These are phyloP conservation scores for Pseudomassariella vexata DNA, from an alignment of 2,329 filamentous ascomycete genomes.

Conservation along the genomic window DNA sequence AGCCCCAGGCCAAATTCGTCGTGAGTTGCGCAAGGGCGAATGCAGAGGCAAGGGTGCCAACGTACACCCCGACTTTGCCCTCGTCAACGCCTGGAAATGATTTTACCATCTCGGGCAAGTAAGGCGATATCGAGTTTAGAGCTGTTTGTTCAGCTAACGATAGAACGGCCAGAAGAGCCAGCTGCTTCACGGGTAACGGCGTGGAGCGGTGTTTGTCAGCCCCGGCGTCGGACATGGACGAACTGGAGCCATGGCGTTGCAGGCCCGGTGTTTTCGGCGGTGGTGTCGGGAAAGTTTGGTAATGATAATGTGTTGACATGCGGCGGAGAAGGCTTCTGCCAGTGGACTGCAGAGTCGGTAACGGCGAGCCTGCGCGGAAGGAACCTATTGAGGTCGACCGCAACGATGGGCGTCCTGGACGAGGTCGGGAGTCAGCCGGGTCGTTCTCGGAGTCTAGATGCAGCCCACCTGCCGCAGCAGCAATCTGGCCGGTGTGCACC, in stretches of 20 bases:
- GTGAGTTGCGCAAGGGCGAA: slow-evolving; percentile 90
- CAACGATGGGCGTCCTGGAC: slow-evolving; percentile 7
- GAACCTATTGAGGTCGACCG: slow-evolving; percentile 20
- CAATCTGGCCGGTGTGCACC: too few species aligned
- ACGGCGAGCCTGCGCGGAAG: slow-evolving; percentile 25
- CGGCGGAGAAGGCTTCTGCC: slow-evolving; percentile 17
- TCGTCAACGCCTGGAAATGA: slow-evolving; percentile 75
- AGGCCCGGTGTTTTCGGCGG: slow-evolving; percentile 61
- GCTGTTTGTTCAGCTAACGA: slow-evolving; percentile 93
- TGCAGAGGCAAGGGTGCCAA: slow-evolving; percentile 81
- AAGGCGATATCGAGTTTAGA: slow-evolving; percentile 92
- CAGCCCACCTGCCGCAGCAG: too few species aligned
- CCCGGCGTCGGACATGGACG: slow-evolving; percentile 20
- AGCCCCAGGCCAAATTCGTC: slow-evolving; percentile 90
- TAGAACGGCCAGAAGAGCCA: slow-evolving; percentile 79
- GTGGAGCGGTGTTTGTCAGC: slow-evolving; percentile 48
- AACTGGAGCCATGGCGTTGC: slow-evolving; percentile 24
- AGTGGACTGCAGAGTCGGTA: slow-evolving; percentile 15
- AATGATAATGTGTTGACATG: slow-evolving; percentile 48
- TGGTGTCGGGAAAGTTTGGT: slow-evolving; percentile 75
- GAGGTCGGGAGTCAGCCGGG: too few species aligned
- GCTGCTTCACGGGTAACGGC: slow-evolving; percentile 76
- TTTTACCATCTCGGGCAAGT: slow-evolving; percentile 86
- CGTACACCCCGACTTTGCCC: slow-evolving; percentile 73
- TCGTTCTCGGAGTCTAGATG: too few species aligned